phyloP scores from a whole-genome alignment of 1,139 yeast genomes.

The Diutina sp. region DNA sequence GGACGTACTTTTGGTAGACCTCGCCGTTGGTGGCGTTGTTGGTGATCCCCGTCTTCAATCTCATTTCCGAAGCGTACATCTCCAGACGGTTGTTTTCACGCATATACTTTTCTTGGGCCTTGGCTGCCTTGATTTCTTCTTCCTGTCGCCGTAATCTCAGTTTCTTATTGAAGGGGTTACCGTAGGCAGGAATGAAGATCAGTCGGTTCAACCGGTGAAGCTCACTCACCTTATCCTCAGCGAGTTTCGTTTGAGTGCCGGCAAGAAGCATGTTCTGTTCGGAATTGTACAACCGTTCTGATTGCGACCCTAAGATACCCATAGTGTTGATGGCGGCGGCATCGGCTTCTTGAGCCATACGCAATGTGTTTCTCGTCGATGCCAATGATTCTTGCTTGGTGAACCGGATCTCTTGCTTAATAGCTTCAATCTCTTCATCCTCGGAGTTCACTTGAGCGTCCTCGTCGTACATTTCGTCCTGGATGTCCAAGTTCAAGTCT shows the following conservation, averaged over 20 bases:
- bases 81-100: slow-evolving; percentile 29
- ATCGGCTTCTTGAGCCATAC: slow-evolving; percentile 88
- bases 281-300: slow-evolving; percentile 69
- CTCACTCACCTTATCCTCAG: slow-evolving; percentile 75
- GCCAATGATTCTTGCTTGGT: slow-evolving; percentile 82
- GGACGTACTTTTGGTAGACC: slow-evolving; percentile 20
- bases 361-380: slow-evolving; percentile 73
- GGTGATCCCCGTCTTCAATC: slow-evolving; percentile 30
- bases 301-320: slow-evolving; percentile 88
- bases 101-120: slow-evolving; percentile 45
- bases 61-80: slow-evolving; percentile 34
- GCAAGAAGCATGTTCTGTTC: slow-evolving; percentile 70
- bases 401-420: slow-evolving; percentile 74
- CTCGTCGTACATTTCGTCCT: slow-evolving; percentile 26
- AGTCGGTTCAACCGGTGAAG: slow-evolving; percentile 71
- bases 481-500: slow-evolving; percentile 19
- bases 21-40: slow-evolving; percentile 18
- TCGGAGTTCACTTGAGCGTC: slow-evolving; percentile 40
- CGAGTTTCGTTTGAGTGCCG: slow-evolving; percentile 70
- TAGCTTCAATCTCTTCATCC: slow-evolving; percentile 83
- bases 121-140: slow-evolving; percentile 51
- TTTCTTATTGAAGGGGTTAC: slow-evolving; percentile 79
- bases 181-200: slow-evolving; percentile 67
- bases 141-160: slow-evolving; percentile 68
- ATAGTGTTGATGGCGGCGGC: slow-evolving; percentile 80